Evolutionary conservation across 106 monocot species (phyloP), one percentile per base, ranked within the genome.

Genomic region (Dendrobium chrysotoxum): DNA sequence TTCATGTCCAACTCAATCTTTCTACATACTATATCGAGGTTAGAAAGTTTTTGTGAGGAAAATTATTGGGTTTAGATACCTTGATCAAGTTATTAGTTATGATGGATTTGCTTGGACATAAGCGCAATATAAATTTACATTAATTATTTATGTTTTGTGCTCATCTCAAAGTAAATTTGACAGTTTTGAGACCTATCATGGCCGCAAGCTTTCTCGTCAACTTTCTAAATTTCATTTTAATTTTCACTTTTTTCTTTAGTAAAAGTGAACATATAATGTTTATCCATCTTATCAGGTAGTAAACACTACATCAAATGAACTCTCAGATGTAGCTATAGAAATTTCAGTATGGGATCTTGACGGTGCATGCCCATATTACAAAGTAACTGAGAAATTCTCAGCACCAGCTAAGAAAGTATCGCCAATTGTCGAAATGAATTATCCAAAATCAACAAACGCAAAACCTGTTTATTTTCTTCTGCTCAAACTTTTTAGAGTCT

Each of bases 1-100:
- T 92, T 78, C 98, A 98, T 81, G 91, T 95, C 44, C 98, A 98
- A 78, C 92, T 98, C 53, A 98, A 98, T 86, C 80, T 98, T 26
- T 86, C 78, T 16, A 88, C 79, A 40, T 89, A 89, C 86, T 89
- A 88, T 64, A 80, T 95, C 50, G 94, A 98, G 97, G 97, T 97
- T 85, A 50, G 50, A 50, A 50, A 50, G 13, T 16, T 50, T 44
- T 44, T 44, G 44, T 44, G 44, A 6, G 44, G 44, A 44, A 7
- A 44, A 44, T 35, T 57, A 25, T 44, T 44, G 44, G 9, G 44
- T 44, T 44, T 44, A 9, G 44, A 44, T 44, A 44, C 9, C 44
- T 44, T 44, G 9, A 44, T 44, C 44, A 44, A 44, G 35, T 35
- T 35, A 35, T 3, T 35, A 3, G 2, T 35, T 35, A 35, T 35